Percentiles rank a stretch among this genome's conserved stretches.
phyloP scores from a whole-genome alignment of 208 protist genomes.

The Wallacemonas rigidus region DNA sequence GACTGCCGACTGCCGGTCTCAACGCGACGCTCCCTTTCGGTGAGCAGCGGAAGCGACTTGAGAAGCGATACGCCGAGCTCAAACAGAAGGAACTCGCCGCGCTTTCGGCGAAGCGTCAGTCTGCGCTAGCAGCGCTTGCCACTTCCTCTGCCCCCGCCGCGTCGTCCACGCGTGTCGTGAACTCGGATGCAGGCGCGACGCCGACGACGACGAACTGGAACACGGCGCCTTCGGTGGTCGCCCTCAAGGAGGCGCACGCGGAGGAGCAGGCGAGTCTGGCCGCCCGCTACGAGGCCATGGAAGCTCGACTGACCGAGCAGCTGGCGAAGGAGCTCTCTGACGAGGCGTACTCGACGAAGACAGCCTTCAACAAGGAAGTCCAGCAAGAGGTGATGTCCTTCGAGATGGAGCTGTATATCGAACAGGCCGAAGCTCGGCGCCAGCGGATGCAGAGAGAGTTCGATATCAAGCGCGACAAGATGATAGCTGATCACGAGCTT shows the following conservation, averaged over 20 bases:
- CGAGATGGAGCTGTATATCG: conserved; percentile 50
- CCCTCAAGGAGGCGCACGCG: conserved; percentile 38
- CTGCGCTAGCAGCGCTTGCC: conserved; percentile 10
- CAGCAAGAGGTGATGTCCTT: conserved; percentile 50
- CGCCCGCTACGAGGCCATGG: conserved; percentile 35
- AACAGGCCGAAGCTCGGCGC: conserved; percentile 43
- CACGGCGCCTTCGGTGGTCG: neutral
- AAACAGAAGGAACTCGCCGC: conserved; percentile 21
- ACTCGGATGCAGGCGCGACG: neutral
- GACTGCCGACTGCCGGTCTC: neutral
- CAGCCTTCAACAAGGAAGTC: conserved; percentile 29
- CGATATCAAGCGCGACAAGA: conserved; percentile 55
- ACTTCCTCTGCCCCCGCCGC: neutral
- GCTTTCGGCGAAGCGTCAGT: conserved; percentile 22
- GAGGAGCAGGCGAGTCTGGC: conserved; percentile 24
- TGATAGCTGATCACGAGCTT: conserved; percentile 36
- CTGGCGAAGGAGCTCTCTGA: conserved; percentile 33
- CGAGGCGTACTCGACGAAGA: conserved; percentile 24
- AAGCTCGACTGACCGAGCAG: conserved; percentile 47
- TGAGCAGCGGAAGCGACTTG: conserved; percentile 21
- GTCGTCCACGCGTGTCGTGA: neutral
- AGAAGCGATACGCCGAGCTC: conserved; percentile 19
- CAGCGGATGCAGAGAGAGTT: conserved; percentile 42
- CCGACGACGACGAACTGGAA: neutral
- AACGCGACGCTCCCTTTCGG: conserved; percentile 7